These are phyloP conservation scores for Nakazawaea laoshanensis DNA, from an alignment of 805 yeast species.

Conservation along the genomic window DNA sequence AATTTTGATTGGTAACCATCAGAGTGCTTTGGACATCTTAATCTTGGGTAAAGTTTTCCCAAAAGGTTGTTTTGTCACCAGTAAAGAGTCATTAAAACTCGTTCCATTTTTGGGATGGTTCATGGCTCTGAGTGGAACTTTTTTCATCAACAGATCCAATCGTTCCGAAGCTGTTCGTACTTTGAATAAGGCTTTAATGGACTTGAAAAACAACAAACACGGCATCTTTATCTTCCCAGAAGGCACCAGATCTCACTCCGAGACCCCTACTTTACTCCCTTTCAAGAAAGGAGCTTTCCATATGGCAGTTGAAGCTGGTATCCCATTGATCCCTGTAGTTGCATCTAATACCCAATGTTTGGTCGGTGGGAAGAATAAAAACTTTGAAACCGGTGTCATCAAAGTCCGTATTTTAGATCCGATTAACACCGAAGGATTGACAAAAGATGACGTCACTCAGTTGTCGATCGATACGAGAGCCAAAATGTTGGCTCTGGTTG, in stretches of 20 bases:
- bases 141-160: conserved; percentile 79
- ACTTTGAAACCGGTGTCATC: conserved; percentile 75
- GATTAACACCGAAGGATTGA: conserved; percentile 58
- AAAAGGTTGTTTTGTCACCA: conserved; percentile 83
- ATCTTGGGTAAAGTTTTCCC: conserved; percentile 82
- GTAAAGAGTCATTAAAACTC: conserved; percentile 75
- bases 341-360: conserved; percentile 79
- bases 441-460: conserved; percentile 60
- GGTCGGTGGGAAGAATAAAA: conserved; percentile 47
- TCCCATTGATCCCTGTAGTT: conserved; percentile 85
- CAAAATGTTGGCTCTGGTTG: conserved; percentile 40
- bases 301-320: conserved; percentile 84
- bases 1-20: conserved; percentile 81
- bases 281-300: conserved; percentile 98
- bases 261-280: conserved; percentile 64
- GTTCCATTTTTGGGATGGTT: conserved; percentile 96
- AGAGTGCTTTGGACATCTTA: conserved; percentile 78
- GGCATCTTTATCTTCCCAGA: conserved; percentile 92
- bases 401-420: conserved; percentile 77
- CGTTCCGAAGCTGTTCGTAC: conserved; percentile 70
- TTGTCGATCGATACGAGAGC: conserved; percentile 50
- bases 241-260: conserved; percentile 85
- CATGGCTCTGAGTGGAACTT: conserved; percentile 84
- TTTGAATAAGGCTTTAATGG: conserved; percentile 58
- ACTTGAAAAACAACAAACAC: conserved; percentile 54